phyloP scores from a whole-genome alignment of 768 basidiomycete genomes.

The Leucocoprinus leucothites region DNA sequence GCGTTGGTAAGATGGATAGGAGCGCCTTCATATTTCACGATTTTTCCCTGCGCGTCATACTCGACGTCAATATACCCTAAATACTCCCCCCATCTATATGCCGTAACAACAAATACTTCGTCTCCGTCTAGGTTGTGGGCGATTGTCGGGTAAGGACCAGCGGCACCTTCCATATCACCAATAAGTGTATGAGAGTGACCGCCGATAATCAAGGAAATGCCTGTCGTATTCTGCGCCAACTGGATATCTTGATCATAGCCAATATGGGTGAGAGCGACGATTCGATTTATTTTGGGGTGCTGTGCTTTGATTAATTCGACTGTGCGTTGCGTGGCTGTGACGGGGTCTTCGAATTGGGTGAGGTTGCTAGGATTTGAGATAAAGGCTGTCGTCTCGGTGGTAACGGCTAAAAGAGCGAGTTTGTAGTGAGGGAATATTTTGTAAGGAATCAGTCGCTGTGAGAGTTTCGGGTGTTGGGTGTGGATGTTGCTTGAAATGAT shows the following conservation, averaged over 20 bases:
- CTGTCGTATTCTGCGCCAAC: conserved; percentile 34
- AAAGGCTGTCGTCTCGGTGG: conserved; percentile 36
- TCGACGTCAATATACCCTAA: conserved; percentile 42
- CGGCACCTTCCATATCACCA: conserved; percentile 34
- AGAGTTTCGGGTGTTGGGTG: conserved; percentile 30
- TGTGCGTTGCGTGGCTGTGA: conserved; percentile 32
- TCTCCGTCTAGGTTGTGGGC: conserved; percentile 39
- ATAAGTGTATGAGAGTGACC: conserved; percentile 45
- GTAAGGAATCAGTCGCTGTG: conserved; percentile 32
- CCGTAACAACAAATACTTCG: conserved; percentile 44
- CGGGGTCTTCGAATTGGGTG: conserved; percentile 38
- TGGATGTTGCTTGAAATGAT: conserved; percentile 43
- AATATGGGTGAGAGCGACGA: conserved; percentile 45
- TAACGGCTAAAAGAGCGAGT: conserved; percentile 40
- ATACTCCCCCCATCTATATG: conserved; percentile 45
- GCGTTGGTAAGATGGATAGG: conserved; percentile 39
- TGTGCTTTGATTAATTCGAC: conserved; percentile 31
- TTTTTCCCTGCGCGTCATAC: conserved; percentile 34
- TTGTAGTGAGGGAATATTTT: conserved; percentile 35
- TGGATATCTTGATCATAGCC: conserved; percentile 41
- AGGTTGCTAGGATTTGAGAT: conserved; percentile 35
- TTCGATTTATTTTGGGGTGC: conserved; percentile 30
- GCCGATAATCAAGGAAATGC: conserved; percentile 39
- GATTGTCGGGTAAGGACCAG: conserved; percentile 43
- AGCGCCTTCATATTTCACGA: conserved; percentile 37